phyloP scores from a whole-genome alignment of 2,329 filamentous ascomycete species.

The Diplodia seriata region DNA sequence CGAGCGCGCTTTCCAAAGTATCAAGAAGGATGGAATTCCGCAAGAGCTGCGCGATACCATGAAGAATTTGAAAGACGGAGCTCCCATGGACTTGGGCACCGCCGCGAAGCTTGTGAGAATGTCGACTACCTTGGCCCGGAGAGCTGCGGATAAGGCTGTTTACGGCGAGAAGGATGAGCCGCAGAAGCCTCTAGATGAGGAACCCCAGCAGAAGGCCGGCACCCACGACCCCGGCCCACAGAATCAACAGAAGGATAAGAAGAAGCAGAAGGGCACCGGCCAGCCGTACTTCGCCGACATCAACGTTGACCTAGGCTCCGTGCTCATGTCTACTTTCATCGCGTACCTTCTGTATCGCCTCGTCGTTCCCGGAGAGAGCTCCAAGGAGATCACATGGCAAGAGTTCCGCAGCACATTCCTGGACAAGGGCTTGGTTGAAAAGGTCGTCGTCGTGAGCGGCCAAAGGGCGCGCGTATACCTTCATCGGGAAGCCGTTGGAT shows the following conservation, averaged over 20 bases:
- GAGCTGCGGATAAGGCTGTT: slow-evolving; percentile 53
- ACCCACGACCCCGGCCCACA: slow-evolving; percentile 54
- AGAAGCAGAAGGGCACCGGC: slow-evolving; percentile 29
- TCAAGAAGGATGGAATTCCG: slow-evolving; percentile 74
- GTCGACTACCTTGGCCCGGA: slow-evolving; percentile 62
- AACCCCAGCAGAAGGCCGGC: slow-evolving; percentile 53
- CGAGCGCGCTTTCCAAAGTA: slow-evolving; percentile 64
- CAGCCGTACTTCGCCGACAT: slow-evolving; percentile 49
- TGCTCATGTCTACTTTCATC: slow-evolving; percentile 65
- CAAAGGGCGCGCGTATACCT: slow-evolving; percentile 81
- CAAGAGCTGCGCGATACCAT: slow-evolving; percentile 67
- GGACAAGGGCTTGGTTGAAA: slow-evolving; percentile 94
- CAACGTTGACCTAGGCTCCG: slow-evolving; percentile 62
- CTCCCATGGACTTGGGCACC: slow-evolving; percentile 59
- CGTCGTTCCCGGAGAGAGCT: slow-evolving; percentile 70
- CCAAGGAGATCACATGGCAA: slow-evolving; percentile 93
- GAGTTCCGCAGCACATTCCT: slow-evolving; percentile 93
- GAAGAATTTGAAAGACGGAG: slow-evolving; percentile 59
- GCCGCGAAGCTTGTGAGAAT: slow-evolving; percentile 67
- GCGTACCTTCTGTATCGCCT: slow-evolving; percentile 69
- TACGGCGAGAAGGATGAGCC: slow-evolving; percentile 36
- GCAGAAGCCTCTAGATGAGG: slow-evolving; percentile 40
- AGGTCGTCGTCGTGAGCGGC: slow-evolving; percentile 80
- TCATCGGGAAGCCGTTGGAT: slow-evolving; percentile 74
- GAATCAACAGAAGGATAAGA: slow-evolving; percentile 38